Evolutionary conservation across 305 asterid genomes (phyloP), one percentile per base, ranked within the genome.

Genomic region (Striga hermonthica): DNA sequence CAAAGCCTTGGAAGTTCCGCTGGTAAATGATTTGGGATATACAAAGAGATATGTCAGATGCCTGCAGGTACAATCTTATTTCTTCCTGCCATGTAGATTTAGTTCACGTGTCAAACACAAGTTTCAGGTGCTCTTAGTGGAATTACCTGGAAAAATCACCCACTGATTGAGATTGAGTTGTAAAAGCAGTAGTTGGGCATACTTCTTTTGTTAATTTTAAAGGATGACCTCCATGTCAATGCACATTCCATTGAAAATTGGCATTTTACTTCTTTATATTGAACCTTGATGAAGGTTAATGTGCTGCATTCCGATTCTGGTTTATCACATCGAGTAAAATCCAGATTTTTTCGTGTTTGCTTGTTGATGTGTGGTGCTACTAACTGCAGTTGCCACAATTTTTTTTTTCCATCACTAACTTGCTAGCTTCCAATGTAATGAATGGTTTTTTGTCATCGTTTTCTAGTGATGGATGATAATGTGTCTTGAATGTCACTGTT

Each of bases 1-100:
- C 69, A 93, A 93, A 76, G 89, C 96, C 57, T 78, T 90, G 88
- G 99, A 93, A 85, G 92, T 85, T 31, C 99, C 99, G n/a, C 70
- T 90, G 74, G 97, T 93, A 64, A 93, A 93, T 72, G 99, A 93
- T 78, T 82, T 93, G 80, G 99, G 99, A 70, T 93, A 90, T 70
- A 90, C 96, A 5, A 93, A 93, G 81, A 76, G 99, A 88, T 93
- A 88, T 3, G 96, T 93, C 57, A 84, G 99, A 40, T 93, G 99
- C 75, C 82, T 93, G 74, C 99, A 93, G 97, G 99, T 93, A 68
- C 78, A 44, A 59, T 39, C 58, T 34, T 55, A 60, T 57, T 70
- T 36, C 52, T 28, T 63, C 62, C 2, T 49, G 60, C 10, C 39
- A 22, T 7, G 9, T 9, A 13, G 60, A 38, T 10, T 54, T 13